Evolutionary conservation across 2,329 filamentous ascomycete genomes (phyloP).

Genomic region (Neonectria hederae): DNA sequence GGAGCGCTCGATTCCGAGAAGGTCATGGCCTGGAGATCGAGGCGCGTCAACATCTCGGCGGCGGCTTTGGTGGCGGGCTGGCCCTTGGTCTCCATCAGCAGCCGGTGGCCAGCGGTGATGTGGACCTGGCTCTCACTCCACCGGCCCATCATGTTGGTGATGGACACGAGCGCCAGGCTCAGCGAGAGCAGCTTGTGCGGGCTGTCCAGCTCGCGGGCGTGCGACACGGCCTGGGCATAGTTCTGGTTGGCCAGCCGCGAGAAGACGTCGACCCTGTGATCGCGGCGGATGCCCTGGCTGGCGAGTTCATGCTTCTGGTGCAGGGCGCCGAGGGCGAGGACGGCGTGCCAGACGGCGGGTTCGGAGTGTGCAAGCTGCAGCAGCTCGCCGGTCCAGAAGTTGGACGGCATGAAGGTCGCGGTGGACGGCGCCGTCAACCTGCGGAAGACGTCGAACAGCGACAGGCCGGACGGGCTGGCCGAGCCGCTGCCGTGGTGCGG

Average conservation of each 20-base stretch:
- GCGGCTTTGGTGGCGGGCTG: conserved; percentile 27
- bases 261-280: conserved; percentile 16
- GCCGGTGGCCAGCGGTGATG: conserved; percentile 42
- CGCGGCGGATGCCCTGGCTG: conserved; percentile 14
- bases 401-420: conserved; percentile 40
- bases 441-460: conserved; percentile 50
- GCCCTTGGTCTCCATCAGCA: conserved; percentile 37
- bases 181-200: conserved; percentile 42
- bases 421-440: conserved; percentile 43
- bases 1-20: conserved; percentile 46
- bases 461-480: conserved; percentile 25
- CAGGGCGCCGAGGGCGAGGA: conserved; percentile 48
- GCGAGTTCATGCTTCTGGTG: conserved; percentile 41
- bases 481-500: conserved; percentile 20
- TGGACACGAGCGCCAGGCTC: conserved; percentile 46
- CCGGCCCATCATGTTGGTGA: conserved; percentile 45
- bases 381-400: conserved; percentile 46
- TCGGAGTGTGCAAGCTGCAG: conserved; percentile 48
- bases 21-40: conserved; percentile 49
- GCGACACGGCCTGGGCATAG: conserved; percentile 43
- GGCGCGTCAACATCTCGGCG: conserved; percentile 40
- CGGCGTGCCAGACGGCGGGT: conserved; percentile 49
- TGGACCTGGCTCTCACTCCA: conserved; percentile 47
- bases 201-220: conserved; percentile 41
- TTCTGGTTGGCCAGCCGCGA: conserved; percentile 37